phyloP scores from a whole-genome alignment of 305 asterid genomes.

The Fraxinus paxiana region DNA sequence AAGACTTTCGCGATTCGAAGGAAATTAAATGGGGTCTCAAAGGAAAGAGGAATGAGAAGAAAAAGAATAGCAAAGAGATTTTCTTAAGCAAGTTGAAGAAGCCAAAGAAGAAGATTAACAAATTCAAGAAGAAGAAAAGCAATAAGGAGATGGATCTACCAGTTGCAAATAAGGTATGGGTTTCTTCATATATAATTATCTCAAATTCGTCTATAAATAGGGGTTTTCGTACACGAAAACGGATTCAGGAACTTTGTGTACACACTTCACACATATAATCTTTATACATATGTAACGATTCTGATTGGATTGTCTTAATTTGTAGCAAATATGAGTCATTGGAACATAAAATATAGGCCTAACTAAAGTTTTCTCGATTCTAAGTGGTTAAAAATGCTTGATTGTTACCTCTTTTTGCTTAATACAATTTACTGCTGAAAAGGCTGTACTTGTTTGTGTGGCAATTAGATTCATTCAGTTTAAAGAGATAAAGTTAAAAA shows the following conservation, averaged over 20 bases:
- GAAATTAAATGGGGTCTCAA: conserved; percentile 26
- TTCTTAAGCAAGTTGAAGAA: conserved; percentile 30
- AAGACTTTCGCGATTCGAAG: conserved; percentile 6
- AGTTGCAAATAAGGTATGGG: conserved; percentile 44
- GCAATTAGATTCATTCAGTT: conserved; percentile 14
- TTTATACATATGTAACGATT: neutral
- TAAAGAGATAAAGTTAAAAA: conserved; percentile 17
- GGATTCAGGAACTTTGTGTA: neutral
- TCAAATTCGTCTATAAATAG: neutral
- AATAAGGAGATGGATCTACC: conserved; percentile 24
- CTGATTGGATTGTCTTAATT: neutral
- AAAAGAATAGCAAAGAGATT: conserved; percentile 23
- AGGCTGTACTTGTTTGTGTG: conserved; percentile 25
- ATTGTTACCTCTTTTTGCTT: conserved; percentile 23
- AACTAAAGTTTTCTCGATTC: conserved; percentile 22
- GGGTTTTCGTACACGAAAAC: neutral
- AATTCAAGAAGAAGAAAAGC: conserved; percentile 32
- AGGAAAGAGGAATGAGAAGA: conserved; percentile 25
- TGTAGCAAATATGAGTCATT: conserved; percentile 18
- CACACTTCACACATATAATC: neutral
- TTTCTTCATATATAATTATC: conserved; percentile 11
- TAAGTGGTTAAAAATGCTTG: conserved; percentile 19
- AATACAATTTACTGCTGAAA: conserved; percentile 32
- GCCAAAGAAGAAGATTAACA: conserved; percentile 33
- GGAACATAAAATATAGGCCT: conserved; percentile 53